phyloP scores from a whole-genome alignment of 192 early-diverging fungal genomes.

The Piromyces finnis region DNA sequence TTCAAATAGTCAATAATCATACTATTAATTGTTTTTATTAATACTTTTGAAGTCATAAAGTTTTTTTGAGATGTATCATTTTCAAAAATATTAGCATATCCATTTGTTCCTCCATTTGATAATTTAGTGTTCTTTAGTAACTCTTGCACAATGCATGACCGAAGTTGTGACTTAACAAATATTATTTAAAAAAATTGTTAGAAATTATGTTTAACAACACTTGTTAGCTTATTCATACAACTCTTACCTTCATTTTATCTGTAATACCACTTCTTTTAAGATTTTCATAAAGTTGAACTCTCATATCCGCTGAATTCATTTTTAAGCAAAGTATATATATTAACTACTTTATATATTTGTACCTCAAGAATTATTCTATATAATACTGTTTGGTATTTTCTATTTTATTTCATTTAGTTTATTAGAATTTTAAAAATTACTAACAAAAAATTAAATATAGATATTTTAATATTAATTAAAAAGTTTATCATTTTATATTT shows the following conservation, averaged over 20 bases:
- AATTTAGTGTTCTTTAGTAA: slow-evolving; percentile 4
- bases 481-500: too few species aligned
- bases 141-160: slow-evolving; percentile 17
- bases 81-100: neutral
- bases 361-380: too few species aligned
- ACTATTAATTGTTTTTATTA: slow-evolving; percentile 15
- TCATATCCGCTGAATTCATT: slow-evolving; percentile 8
- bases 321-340: neutral
- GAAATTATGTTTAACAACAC: too few species aligned
- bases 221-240: too few species aligned
- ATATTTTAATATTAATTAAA: too few species aligned
- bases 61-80: neutral
- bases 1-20: slow-evolving; percentile 23
- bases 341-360: too few species aligned
- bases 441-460: too few species aligned
- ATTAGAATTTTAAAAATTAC: too few species aligned
- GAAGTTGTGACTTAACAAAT: slow-evolving; percentile 29
- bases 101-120: neutral
- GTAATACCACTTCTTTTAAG: slow-evolving; percentile 12
- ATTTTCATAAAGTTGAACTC: slow-evolving; percentile 10
- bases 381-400: too few species aligned
- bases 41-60: neutral
- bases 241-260: slow-evolving; percentile 21
- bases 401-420: too few species aligned
- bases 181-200: too few species aligned